These are phyloP conservation scores for Aspergillus affinis DNA, from an alignment of 495 filamentous ascomycete species.

Conservation along the genomic window DNA sequence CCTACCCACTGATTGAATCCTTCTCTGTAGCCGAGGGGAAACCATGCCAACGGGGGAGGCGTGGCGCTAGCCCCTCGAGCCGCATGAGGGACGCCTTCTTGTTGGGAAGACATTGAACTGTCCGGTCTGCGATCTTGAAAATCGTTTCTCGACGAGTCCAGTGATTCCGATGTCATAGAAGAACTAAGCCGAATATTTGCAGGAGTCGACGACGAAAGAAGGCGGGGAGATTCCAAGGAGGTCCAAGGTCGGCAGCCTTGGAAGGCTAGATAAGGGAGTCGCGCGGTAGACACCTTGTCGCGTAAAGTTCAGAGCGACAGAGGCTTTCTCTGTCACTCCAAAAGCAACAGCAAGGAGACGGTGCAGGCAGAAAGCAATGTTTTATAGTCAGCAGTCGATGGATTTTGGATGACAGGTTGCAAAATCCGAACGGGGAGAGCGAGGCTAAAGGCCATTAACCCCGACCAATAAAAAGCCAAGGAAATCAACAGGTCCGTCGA, in stretches of 20 bases:
- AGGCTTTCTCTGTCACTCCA: conserved; percentile 25
- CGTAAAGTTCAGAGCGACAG: conserved; percentile 23
- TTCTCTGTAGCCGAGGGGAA: conserved; percentile 88
- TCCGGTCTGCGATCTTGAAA: conserved; percentile 40
- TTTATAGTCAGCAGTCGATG: background rate
- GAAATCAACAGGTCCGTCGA: conserved; percentile 9
- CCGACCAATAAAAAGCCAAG: conserved; percentile 13
- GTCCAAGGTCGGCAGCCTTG: conserved; percentile 25
- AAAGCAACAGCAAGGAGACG: conserved; percentile 2
- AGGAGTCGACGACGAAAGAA: conserved; percentile 20
- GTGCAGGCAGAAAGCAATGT: conserved; percentile 8
- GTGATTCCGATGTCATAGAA: conserved; percentile 44
- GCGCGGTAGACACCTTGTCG: conserved; percentile 27
- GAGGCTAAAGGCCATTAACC: conserved; percentile 24
- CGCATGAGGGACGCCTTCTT: conserved; percentile 31
- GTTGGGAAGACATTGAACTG: conserved; percentile 40
- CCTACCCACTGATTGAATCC: conserved; percentile 90
- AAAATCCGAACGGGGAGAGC: conserved; percentile 10
- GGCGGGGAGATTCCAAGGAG: conserved; percentile 18
- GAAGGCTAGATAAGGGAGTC: conserved; percentile 17
- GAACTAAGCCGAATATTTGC: conserved; percentile 25
- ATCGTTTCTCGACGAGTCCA: conserved; percentile 33
- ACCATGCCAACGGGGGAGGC: conserved; percentile 48
- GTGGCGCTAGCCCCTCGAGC: conserved; percentile 43
- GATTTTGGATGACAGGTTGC: conserved; percentile 7